These are phyloP conservation scores for Spencermartinsiella ligniputridi DNA, from an alignment of 1,139 yeast genomes.

Conservation along the genomic window DNA sequence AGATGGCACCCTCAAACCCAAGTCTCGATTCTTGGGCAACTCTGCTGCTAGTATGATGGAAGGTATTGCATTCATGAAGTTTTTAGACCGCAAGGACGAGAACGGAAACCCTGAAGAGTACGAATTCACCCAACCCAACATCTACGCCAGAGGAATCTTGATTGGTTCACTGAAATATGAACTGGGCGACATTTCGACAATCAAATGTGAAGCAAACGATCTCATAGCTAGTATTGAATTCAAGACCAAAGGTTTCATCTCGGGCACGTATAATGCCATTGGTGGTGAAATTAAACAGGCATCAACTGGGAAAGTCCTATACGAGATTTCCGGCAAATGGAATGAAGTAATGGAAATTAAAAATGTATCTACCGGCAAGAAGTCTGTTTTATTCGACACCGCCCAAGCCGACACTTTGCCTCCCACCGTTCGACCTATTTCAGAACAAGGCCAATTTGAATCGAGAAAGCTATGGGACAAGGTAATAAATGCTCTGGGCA, in stretches of 20 bases:
- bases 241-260: constrained; percentile 88
- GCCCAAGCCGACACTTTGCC: constrained; percentile 44
- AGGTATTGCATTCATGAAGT: constrained; percentile 70
- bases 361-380: constrained; percentile 46
- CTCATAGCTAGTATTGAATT: constrained; percentile 82
- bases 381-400: constrained; percentile 62
- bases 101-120: constrained; percentile 56
- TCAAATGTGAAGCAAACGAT: constrained; percentile 59
- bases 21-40: constrained; percentile 84
- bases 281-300: constrained; percentile 63
- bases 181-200: constrained; percentile 82
- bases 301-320: constrained; percentile 52
- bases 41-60: constrained; percentile 98
- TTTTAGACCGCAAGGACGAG: constrained; percentile 51
- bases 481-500: constrained; percentile 71
- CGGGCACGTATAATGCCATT: constrained; percentile 88
- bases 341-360: constrained; percentile 76
- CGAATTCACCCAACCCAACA: constrained; percentile 85
- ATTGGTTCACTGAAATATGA: constrained; percentile 89
- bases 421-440: constrained; percentile 73
- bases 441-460: constrained; percentile 76
- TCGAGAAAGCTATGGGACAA: constrained; percentile 79
- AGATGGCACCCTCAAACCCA: constrained; percentile 86
- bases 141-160: constrained; percentile 90
- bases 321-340: constrained; percentile 85